These are phyloP conservation scores for Aureobasidium sp. DNA, from an alignment of 2,329 filamentous ascomycete species.

Conservation along the genomic window DNA sequence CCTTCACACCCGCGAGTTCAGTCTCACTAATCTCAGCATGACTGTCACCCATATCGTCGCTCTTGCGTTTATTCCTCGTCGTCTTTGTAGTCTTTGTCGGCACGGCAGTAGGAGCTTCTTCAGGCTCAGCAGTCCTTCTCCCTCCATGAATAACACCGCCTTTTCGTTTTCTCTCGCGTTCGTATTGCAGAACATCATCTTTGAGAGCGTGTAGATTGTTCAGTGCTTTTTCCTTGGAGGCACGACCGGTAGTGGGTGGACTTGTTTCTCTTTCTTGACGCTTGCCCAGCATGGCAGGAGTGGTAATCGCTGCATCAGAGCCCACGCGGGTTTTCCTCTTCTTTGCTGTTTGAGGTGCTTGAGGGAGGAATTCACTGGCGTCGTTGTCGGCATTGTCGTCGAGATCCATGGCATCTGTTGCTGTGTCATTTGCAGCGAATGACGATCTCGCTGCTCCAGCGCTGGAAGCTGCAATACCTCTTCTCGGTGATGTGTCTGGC, in stretches of 20 bases:
- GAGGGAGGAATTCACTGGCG: background rate
- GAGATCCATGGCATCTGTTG: background rate
- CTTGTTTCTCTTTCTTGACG: conserved; percentile 73
- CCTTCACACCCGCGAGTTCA: conserved; percentile 38
- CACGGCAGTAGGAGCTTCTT: conserved; percentile 22
- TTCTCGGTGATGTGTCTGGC: conserved; percentile 17
- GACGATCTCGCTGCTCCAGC: background rate
- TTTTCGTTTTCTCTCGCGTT: conserved; percentile 84
- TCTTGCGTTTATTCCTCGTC: conserved; percentile 26
- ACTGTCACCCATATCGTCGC: conserved; percentile 32
- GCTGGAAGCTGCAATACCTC: conserved; percentile 20
- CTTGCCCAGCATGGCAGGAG: conserved; percentile 23
- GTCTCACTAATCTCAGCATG: conserved; percentile 34
- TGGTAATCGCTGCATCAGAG: conserved; percentile 18
- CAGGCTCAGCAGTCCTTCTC: conserved; percentile 40
- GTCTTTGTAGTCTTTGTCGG: conserved; percentile 21
- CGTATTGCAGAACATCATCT: conserved; percentile 79
- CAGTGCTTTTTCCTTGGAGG: conserved; percentile 81
- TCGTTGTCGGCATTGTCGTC: background rate
- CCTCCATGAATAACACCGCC: conserved; percentile 58
- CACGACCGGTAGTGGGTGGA: conserved; percentile 64
- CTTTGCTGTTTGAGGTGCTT: conserved; percentile 19
- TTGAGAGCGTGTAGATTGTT: conserved; percentile 69
- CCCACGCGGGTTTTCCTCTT: conserved; percentile 22
- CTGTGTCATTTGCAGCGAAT: background rate